Base-by-base conservation (phyloP, 2,329 filamentous ascomycete species). In the Tolypocladium ophioglossoides region DNA sequence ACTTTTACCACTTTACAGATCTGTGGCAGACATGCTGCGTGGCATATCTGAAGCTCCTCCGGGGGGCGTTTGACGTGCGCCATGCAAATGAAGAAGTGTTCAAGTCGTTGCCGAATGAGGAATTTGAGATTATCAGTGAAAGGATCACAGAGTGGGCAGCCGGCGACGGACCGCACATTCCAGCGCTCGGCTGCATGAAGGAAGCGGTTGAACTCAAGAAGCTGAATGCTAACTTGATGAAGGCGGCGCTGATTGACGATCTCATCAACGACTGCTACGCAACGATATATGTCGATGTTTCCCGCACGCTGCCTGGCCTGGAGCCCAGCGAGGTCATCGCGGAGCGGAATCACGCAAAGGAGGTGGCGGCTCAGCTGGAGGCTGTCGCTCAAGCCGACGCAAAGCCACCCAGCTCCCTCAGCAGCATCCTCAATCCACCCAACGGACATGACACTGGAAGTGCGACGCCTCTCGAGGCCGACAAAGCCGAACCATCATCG, bases 201-300 rank as follows among this genome's bases (percentile, higher is more conserved):
- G 80, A 84, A 49, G 72, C 75, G 0, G 76, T 82, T 11, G 80
- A 84, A 57, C 60, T 83, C 44, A 83, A 83, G 66, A 83, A 83
- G 66, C 79, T 96, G 47, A 99, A 99, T 65, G 85, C 86, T 41
- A 87, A 86, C 49, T 77, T 96, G 9, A 94, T 95, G 80, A 96
- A 96, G 69, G 81, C 86, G 0, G 81, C 84, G 0, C 78, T 85
- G 11, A 92, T 97, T 47, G 94, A 99, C 63, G 94, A 99, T 64
- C 78, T 97, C n/a, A 87, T 96, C 59, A 87, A 86, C 24, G 94
- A 99, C 69, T 85, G 88, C 50, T 99, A 96, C 68, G 87, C 89
- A 1, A 78, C 83, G 50, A 75, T 95, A 18, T 94, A 89, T 65
- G 77, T 79, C 20, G 80, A 85, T 34, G 73, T 91, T 50, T 83